These are phyloP conservation scores for Cytospora schulzeri DNA, from an alignment of 2,329 filamentous ascomycete genomes.

Conservation along the genomic window DNA sequence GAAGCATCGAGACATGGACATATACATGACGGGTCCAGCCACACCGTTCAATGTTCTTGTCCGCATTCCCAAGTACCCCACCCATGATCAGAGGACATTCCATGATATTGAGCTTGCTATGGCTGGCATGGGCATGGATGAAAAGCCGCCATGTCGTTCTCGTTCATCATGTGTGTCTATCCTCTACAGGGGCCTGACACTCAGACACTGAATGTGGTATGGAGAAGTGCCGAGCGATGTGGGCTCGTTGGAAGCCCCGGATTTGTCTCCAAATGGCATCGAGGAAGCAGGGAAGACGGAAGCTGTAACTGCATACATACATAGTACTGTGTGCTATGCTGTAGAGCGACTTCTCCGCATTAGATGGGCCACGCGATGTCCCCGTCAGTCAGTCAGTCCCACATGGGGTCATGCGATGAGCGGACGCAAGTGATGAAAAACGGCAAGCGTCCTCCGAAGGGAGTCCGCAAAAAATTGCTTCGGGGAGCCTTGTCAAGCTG, in stretches of 20 bases:
- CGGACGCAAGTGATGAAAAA: constrained; percentile 20
- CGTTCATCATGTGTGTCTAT: background rate
- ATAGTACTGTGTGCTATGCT: constrained; percentile 7
- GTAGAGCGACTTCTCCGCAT: constrained; percentile 19
- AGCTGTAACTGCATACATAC: background rate
- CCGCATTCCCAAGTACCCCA: constrained; percentile 1
- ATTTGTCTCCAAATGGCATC: background rate
- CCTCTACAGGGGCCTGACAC: too few relatives aligned
- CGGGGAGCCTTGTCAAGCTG: constrained; percentile 3
- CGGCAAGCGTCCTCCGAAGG: constrained; percentile 17
- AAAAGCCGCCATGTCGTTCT: background rate
- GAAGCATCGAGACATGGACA: constrained; percentile 11
- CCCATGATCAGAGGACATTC: background rate
- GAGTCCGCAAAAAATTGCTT: background rate
- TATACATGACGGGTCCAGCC: constrained; percentile 9
- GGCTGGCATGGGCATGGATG: background rate
- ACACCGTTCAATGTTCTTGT: constrained; percentile 11
- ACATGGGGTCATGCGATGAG: constrained; percentile 24
- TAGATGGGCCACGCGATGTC: constrained; percentile 20
- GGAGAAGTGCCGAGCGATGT: background rate
- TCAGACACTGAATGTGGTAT: background rate
- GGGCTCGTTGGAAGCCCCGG: background rate
- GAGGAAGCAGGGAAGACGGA: background rate
- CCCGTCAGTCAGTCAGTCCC: constrained; percentile 17
- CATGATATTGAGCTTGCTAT: background rate